These are phyloP conservation scores for Yamadazyma kitorensis DNA, from an alignment of 805 yeast species.

Conservation along the genomic window DNA sequence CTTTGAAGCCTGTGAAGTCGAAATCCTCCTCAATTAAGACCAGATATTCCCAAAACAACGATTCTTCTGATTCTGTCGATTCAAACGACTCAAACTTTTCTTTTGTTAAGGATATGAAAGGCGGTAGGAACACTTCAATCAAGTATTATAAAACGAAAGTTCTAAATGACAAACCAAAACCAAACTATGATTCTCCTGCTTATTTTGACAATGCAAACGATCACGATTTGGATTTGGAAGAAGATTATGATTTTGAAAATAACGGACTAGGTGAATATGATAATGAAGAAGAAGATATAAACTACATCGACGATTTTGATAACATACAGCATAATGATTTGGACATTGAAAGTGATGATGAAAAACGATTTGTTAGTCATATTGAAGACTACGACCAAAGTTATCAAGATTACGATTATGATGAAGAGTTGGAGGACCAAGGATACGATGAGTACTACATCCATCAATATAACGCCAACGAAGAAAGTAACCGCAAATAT, in stretches of 20 bases:
- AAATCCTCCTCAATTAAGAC: constrained; percentile 3
- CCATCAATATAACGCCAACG: constrained; percentile 8
- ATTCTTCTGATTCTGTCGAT: constrained; percentile 19
- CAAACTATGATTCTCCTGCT: constrained; percentile 5
- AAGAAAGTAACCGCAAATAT: constrained; percentile 6
- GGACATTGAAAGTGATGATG: not conserved
- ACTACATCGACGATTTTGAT: constrained; percentile 21
- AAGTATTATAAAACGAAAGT: constrained; percentile 39
- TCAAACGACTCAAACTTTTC: constrained; percentile 34
- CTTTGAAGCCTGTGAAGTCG: constrained; percentile 4
- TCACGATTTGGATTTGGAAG: constrained; percentile 31
- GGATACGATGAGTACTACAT: constrained; percentile 7
- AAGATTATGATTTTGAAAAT: constrained; percentile 43
- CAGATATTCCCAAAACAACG: constrained; percentile 6
- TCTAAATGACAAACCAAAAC: constrained; percentile 3
- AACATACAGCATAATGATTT: constrained; percentile 9
- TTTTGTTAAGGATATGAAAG: constrained; percentile 36
- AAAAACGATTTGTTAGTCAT: constrained; percentile 5
- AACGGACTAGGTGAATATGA: constrained; percentile 36
- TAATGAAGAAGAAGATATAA: constrained; percentile 15
- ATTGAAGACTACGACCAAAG: constrained; percentile 5
- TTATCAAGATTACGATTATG: constrained; percentile 7
- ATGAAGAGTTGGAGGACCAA: constrained; percentile 6
- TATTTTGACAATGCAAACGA: constrained; percentile 28
- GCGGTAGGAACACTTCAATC: constrained; percentile 44